phyloP scores from a whole-genome alignment of 2,329 filamentous ascomycete genomes.

The Dendryphion nanum region DNA sequence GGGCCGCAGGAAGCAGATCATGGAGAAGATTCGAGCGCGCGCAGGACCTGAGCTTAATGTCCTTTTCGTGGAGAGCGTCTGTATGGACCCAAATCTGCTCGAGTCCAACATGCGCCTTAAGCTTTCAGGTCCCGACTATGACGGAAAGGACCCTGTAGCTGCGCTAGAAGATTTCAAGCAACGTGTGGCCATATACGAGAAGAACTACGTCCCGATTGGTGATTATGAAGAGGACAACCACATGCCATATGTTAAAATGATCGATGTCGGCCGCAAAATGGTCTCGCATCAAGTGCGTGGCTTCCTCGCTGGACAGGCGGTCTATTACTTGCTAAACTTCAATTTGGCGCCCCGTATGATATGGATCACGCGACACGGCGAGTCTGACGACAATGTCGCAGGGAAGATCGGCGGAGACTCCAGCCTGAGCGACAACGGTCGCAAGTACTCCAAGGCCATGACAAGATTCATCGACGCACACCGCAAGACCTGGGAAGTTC shows the following conservation, averaged over 20 bases:
- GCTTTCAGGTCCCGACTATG: slow-evolving; percentile 93
- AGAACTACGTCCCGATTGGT: slow-evolving; percentile 87
- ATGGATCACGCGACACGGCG: slow-evolving; percentile 95
- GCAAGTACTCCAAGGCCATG: slow-evolving; percentile 74
- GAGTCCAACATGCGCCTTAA: slow-evolving; percentile 98
- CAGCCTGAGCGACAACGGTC: slow-evolving; percentile 75
- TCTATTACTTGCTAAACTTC: slow-evolving; percentile 94
- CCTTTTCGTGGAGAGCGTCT: slow-evolving; percentile 93
- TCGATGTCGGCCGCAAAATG: slow-evolving; percentile 93
- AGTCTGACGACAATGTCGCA: slow-evolving; percentile 81
- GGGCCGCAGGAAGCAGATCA: slow-evolving; percentile 76
- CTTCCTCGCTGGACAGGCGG: slow-evolving; percentile 87
- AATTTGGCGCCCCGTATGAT: slow-evolving; percentile 94
- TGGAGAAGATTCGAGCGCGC: slow-evolving; percentile 75
- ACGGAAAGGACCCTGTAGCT: slow-evolving; percentile 82
- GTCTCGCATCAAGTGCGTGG: slow-evolving; percentile 87
- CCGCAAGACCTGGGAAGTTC: slow-evolving; percentile 75
- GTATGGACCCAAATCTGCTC: slow-evolving; percentile 76
- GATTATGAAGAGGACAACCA: slow-evolving; percentile 86
- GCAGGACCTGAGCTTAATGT: slow-evolving; percentile 86
- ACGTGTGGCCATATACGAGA: slow-evolving; percentile 89
- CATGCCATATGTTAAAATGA: slow-evolving; percentile 96
- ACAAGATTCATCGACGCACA: slow-evolving; percentile 81
- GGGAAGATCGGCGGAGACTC: slow-evolving; percentile 93
- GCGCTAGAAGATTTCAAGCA: slow-evolving; percentile 90